A percentile compares a stretch with the other conserved stretches of the same genome.
Conservation (phyloP, 2,329 filamentous ascomycete genomes). For the Thielaviopsis populi region DNA sequence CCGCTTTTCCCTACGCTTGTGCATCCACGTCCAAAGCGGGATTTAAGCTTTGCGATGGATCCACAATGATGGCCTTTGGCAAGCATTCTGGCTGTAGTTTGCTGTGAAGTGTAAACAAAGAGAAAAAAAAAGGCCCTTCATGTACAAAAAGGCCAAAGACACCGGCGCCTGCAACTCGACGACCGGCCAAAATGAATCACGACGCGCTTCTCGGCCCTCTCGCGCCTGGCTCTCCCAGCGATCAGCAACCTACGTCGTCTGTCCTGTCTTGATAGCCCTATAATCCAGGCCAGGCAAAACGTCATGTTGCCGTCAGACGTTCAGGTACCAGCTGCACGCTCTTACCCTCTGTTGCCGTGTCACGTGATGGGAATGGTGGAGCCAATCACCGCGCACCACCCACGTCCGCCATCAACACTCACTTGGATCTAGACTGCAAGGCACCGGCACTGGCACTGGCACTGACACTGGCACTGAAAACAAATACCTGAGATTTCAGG, state of each 20-base stretch:
- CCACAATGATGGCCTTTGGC: not conserved
- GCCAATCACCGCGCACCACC: not conserved
- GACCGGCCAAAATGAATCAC: not conserved
- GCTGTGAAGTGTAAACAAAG: not conserved
- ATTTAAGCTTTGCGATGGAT: not conserved
- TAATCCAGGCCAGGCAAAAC: not conserved
- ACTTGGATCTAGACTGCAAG: not conserved
- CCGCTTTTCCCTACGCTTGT: not conserved
- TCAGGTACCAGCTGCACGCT: slow-evolving; percentile 1
- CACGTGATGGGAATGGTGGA: not conserved
- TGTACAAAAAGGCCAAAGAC: too few relatives aligned
- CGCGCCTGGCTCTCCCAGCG: not conserved
- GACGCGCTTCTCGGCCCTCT: not conserved
- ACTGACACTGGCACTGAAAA: not conserved
- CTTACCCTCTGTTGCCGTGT: not conserved
- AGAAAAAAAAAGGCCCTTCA: too few relatives aligned
- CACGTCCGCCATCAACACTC: not conserved
- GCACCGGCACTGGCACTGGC: too few relatives aligned
- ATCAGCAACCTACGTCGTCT: not conserved
- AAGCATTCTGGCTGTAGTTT: not conserved
- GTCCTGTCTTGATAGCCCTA: not conserved
- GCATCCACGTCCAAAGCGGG: not conserved
- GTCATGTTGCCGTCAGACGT: not conserved
- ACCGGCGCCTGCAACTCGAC: too few relatives aligned
- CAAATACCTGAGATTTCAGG: not conserved